These are phyloP conservation scores for Phlebiopsis flavidoalba DNA, from an alignment of 768 basidiomycete species.

Conservation along the genomic window DNA sequence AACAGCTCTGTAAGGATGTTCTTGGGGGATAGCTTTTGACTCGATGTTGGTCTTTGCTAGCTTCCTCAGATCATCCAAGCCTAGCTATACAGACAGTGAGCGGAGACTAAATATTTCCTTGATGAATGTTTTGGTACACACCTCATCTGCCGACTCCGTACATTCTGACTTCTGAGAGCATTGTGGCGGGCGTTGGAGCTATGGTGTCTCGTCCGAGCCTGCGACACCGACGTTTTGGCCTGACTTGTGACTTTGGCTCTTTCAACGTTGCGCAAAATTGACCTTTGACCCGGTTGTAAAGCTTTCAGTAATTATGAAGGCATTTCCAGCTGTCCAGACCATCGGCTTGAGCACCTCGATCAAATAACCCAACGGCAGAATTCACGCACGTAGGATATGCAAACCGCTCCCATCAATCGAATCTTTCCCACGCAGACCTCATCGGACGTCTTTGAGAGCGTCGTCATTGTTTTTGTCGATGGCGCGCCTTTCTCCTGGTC, in stretches of 20 bases:
- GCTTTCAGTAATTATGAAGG: constrained; percentile 17
- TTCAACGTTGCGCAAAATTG: too few species aligned
- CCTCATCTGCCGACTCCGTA: constrained; percentile 38
- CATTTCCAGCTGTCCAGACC: constrained; percentile 9
- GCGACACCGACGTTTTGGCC: too few species aligned
- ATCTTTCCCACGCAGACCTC: neutral
- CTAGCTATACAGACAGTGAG: neutral
- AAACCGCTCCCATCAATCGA: neutral
- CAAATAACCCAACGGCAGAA: neutral
- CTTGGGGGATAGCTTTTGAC: constrained; percentile 7
- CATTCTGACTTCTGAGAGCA: constrained; percentile 24
- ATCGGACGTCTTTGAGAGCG: too few species aligned
- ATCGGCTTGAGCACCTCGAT: neutral
- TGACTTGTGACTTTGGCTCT: too few species aligned
- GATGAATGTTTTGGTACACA: constrained; percentile 12
- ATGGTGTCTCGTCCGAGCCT: too few species aligned
- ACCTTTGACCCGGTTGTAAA: too few species aligned
- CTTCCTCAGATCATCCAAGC: constrained; percentile 5
- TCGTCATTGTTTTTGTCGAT: too few species aligned
- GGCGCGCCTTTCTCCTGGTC: too few species aligned
- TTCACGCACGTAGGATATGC: neutral
- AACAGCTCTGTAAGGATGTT: constrained; percentile 22
- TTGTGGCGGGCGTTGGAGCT: too few species aligned
- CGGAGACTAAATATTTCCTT: neutral
- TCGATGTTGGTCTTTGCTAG: constrained; percentile 13